These are phyloP conservation scores for Suhomyces prunicola DNA, from an alignment of 805 yeast species.

Conservation along the genomic window DNA sequence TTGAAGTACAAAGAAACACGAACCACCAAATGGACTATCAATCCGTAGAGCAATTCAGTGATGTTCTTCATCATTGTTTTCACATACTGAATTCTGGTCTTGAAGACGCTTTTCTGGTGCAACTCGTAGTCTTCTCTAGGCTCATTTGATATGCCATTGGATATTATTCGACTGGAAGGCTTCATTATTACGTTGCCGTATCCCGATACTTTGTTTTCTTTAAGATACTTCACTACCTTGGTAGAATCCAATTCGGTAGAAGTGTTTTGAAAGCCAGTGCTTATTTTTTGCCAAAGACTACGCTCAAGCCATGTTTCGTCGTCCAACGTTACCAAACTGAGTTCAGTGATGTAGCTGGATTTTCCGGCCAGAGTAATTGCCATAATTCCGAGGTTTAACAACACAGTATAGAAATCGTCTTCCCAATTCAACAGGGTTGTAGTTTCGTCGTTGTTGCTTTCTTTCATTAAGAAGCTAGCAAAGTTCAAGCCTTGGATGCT, in stretches of 20 bases:
- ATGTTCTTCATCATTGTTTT: conserved; percentile 18
- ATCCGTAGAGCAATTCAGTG: conserved; percentile 20
- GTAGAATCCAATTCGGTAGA: neutral
- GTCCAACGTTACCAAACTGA: conserved; percentile 47
- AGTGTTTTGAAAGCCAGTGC: neutral
- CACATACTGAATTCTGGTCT: conserved; percentile 18
- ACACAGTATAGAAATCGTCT: conserved; percentile 67
- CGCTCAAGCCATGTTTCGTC: conserved; percentile 55
- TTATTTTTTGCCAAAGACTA: conserved; percentile 10
- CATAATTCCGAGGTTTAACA: conserved; percentile 57
- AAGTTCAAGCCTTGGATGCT: conserved; percentile 32
- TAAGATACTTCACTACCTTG: conserved; percentile 1
- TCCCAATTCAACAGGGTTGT: conserved; percentile 19
- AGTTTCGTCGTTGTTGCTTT: conserved; percentile 9
- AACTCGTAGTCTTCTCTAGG: conserved; percentile 3
- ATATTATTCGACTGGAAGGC: conserved; percentile 25
- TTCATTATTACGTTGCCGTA: conserved; percentile 29
- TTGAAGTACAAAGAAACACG: neutral
- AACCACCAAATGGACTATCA: neutral
- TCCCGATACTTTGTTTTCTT: conserved; percentile 13
- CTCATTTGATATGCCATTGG: conserved; percentile 10
- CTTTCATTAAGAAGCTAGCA: conserved; percentile 29
- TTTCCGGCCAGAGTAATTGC: conserved; percentile 67
- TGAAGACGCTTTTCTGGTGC: conserved; percentile 14
- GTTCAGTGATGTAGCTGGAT: conserved; percentile 62